phyloP scores from a whole-genome alignment of 2,329 filamentous ascomycete species.

The Xylaria sp. region DNA sequence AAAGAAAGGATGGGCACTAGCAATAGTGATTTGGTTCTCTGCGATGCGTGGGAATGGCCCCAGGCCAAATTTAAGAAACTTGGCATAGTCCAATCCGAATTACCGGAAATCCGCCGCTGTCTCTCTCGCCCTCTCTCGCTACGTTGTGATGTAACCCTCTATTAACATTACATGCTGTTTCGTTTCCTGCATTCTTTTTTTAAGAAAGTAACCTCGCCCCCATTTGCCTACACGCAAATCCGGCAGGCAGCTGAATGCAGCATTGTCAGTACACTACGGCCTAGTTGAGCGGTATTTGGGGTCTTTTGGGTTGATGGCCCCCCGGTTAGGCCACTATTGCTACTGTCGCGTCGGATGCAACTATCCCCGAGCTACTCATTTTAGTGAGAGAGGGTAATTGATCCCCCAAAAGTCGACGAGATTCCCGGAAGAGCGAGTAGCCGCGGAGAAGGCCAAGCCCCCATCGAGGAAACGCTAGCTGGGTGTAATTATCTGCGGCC shows the following conservation, averaged over 20 bases:
- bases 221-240: neutral
- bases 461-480: too few relatives aligned
- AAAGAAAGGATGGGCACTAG: conserved; percentile 34
- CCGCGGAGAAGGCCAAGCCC: conserved; percentile 18
- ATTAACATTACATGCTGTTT: neutral
- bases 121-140: neutral
- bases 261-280: neutral
- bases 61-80: conserved; percentile 19
- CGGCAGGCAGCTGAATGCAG: neutral
- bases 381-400: too few relatives aligned
- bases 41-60: conserved; percentile 13
- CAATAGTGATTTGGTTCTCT: conserved; percentile 33
- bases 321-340: neutral
- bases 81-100: conserved; percentile 9
- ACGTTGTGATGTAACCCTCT: neutral
- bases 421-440: neutral
- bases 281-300: neutral
- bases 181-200: neutral
- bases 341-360: neutral
- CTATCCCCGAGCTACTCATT: neutral
- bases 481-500: too few relatives aligned
- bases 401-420: neutral
- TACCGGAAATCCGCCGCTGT: neutral
- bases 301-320: neutral
- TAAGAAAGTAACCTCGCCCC: neutral